Evolutionary conservation across 352 stramenopile genomes (phyloP), one percentile per base, ranked within the genome.

Genomic region (Phytopythium chamaehyphon): DNA sequence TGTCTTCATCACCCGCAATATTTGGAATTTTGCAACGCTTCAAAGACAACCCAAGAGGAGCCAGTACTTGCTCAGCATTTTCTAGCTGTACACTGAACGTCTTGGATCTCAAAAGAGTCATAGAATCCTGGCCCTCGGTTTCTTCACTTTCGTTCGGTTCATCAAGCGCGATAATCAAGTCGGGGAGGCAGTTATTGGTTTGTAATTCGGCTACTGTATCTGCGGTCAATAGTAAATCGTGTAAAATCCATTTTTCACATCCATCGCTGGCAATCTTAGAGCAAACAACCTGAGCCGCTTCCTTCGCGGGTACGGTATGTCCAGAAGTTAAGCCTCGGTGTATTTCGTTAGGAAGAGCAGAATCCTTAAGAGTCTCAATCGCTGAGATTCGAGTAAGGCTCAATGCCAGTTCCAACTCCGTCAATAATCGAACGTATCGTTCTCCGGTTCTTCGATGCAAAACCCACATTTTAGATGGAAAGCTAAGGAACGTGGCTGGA

Each of bases 161-260:
- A 23, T 79, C 59, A 12, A 88, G 38, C 1, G 76, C 11, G n/a
- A 88, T 52, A 46, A 87, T 65, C 7, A 57, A 40, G 12, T 90
- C 71, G 16, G 77, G 77, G 2, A 83, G 71, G 28, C 69, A 81
- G n/a, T 47, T 44, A 31, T 61, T 62, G 26, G 82, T 61, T 12
- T 73, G 59, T 2, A 90, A 48, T 11, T 58, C 59, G 8, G 59
- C 57, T 16, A 80, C 39, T 0, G 64, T 59, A 2, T 83, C 71
- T 18, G 28, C 43, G 14, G 59, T 72, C 10, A 79, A 55, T 26
- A 69, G 59, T 40, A 90, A 44, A 49, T 86, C 79, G 14, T 31
- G 67, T 15, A 90, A 57, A 23, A 90, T 59, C 76, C 77, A 88
- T 47, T 28, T 43, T 53, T 37, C 28, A 51, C 31, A 14, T 40